Evolutionary conservation across 208 protist species (phyloP), one percentile per base, ranked within the genome.

Genomic region (Wallacemonas rigidus): DNA sequence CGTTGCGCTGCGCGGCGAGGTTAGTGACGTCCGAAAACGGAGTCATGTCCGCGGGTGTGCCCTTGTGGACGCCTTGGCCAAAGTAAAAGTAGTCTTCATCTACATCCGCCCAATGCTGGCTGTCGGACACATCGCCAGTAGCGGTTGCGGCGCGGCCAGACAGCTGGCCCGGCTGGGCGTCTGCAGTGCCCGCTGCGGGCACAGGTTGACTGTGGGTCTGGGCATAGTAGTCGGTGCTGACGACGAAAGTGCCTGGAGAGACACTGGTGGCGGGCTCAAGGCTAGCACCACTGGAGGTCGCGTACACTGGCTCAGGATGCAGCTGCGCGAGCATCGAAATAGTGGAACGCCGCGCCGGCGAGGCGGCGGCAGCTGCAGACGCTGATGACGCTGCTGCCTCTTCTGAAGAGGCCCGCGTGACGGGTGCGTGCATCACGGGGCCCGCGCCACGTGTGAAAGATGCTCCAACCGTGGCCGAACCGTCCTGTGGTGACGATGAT

Each of bases 1-100:
- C 50, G 54, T 15, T 44, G 53, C 53, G 15, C 7, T 6, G 41
- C 9, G 7, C 43, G 12, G n/a, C 43, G 43, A 9, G 60, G 43
- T 65, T 65, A 3, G 60, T 65, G 11, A 50, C 43, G 60, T 65
- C 60, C 40, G 60, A 9, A 38, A 65, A 67, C 35, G 56, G 7
- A 15, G 9, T 43, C 3, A 0, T 26, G 15, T 43, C 56, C 5
- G 38, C 56, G 1, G 56, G 11, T 3, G 56, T 44, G 36, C 75
- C 47, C 3, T 62, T 50, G 41, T 36, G 63, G 48, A 56, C 69
- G 11, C 60, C 67, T 0, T 73, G 79, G n/a, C 87, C 91, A 81
- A 93, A 95, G 78, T 90, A 91, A 56, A 93, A 93, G 75, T 95
- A 93, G 76, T 93, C 88, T 17, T 93, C 88, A 26, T 92, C 86